phyloP scores from a whole-genome alignment of 2,329 filamentous ascomycete genomes.

The Fusarium albosuccineum region DNA sequence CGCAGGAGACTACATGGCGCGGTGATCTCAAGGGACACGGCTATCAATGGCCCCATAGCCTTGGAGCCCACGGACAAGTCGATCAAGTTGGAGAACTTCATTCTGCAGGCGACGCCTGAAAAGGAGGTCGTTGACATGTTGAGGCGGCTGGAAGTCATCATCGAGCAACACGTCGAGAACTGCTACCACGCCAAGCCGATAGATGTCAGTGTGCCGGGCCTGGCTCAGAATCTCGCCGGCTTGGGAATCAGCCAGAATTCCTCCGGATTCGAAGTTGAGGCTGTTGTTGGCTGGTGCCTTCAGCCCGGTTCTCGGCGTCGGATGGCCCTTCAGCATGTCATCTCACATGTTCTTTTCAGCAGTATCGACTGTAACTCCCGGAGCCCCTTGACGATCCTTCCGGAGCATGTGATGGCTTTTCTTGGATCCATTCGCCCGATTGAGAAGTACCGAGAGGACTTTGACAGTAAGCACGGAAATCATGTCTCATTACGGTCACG shows the following conservation, averaged over 20 bases:
- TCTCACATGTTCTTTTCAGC: conserved; percentile 3
- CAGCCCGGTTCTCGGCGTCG: background rate
- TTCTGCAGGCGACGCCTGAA: background rate
- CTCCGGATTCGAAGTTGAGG: background rate
- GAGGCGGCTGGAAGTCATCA: background rate
- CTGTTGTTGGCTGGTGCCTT: background rate
- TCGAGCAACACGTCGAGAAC: background rate
- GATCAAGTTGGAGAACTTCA: background rate
- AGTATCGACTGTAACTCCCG: conserved; percentile 5
- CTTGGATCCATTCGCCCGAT: background rate
- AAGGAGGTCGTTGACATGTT: background rate
- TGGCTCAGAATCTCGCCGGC: background rate
- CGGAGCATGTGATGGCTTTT: background rate
- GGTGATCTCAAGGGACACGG: background rate
- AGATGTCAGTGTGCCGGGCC: background rate
- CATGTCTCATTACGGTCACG: background rate
- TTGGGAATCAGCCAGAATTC: background rate
- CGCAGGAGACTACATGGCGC: background rate
- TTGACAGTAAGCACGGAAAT: background rate
- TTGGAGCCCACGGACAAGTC: background rate
- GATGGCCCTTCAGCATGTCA: conserved; percentile 2
- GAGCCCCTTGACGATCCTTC: background rate
- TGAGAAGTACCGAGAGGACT: background rate
- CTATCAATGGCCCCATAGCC: background rate
- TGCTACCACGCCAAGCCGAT: background rate